Base-by-base conservation (phyloP, 345 rosid genomes). In the Eucalyptus pauciflora region DNA sequence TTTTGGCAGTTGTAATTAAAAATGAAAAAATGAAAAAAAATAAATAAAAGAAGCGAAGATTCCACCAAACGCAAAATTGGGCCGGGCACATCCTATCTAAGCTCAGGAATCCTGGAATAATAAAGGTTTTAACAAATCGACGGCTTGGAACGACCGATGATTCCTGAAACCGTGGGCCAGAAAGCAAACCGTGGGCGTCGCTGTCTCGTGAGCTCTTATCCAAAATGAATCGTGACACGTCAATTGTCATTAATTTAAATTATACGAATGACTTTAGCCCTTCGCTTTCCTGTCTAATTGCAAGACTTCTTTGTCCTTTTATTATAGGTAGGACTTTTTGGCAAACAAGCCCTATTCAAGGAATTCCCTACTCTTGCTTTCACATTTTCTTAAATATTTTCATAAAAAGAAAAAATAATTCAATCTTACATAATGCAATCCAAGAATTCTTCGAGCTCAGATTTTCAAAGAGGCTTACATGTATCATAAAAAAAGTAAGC, bases 121-220 rank as follows among this genome's bases (percentile, higher is more conserved):
- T 33, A 3, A 69, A 69, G 24, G 80, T 31, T 16, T 8, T 8
- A 17, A 37, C 43, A 6, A 17, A 76, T 41, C 5, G 46, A 71
- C 46, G 83, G 83, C 83, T 37, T 10, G 27, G 27, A 71, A 37
- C 83, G 10, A 76, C 46, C 48, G 6, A 41, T 41, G 27, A 41
- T 41, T 76, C 83, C 4, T 1, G 25, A 85, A 90, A 87, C 91
- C 88, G 49, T 41, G 90, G 91, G 91, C 88, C 60, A 22, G 3
- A 20, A 4, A n/a, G 90, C 45, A 86, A 91, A 89, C 92, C 49
- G 13, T 45, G 92, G 92, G 93, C 94, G 88, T 10, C 64, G 1
- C 45, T 27, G 13, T 24, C 58, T 27, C 6, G 14, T 7, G 22
- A 37, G 60, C 83, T 48, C 49, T 27, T 27, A 89, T 41, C 56